These are phyloP conservation scores for Bolboschoenoplectus hybrid DNA, from an alignment of 202 grass and related monocot species.

Conservation along the genomic window DNA sequence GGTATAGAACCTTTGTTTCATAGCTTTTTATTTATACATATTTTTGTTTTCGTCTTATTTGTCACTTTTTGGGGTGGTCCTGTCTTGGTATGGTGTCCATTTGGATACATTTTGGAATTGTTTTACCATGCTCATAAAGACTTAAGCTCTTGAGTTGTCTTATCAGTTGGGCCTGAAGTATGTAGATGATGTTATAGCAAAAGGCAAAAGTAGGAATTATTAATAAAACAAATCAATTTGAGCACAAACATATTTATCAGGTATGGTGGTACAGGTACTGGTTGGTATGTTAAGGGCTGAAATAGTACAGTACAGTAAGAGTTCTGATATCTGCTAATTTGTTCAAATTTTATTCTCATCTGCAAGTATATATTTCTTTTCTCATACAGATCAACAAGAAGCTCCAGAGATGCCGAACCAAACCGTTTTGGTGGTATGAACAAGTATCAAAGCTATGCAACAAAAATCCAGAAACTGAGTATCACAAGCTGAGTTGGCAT, in stretches of 20 bases:
- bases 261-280: background rate
- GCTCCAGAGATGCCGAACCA: slow-evolving; percentile 5
- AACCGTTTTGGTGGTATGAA: slow-evolving; percentile 30
- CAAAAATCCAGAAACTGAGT: slow-evolving; percentile 12
- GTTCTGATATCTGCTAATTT: background rate
- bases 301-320: background rate
- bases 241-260: background rate
- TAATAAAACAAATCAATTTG: slow-evolving; percentile 17
- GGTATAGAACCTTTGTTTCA: background rate
- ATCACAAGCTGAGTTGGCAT: slow-evolving; percentile 5
- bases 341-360: slow-evolving; percentile 28
- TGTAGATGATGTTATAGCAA: background rate
- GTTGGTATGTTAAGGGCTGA: background rate
- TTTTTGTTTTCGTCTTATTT: too few relatives aligned
- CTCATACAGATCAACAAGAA: slow-evolving; percentile 26
- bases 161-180: slow-evolving; percentile 2
- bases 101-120: background rate
- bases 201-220: background rate
- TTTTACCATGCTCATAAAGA: slow-evolving; percentile 12
- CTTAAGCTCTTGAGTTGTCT: background rate
- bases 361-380: background rate
- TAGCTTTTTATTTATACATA: background rate
- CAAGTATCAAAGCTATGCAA: slow-evolving; percentile 33
- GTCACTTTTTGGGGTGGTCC: background rate
- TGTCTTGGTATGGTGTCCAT: background rate